Evolutionary conservation across 2,329 filamentous ascomycete genomes (phyloP).

Genomic region (Ceratocystis papillata): DNA sequence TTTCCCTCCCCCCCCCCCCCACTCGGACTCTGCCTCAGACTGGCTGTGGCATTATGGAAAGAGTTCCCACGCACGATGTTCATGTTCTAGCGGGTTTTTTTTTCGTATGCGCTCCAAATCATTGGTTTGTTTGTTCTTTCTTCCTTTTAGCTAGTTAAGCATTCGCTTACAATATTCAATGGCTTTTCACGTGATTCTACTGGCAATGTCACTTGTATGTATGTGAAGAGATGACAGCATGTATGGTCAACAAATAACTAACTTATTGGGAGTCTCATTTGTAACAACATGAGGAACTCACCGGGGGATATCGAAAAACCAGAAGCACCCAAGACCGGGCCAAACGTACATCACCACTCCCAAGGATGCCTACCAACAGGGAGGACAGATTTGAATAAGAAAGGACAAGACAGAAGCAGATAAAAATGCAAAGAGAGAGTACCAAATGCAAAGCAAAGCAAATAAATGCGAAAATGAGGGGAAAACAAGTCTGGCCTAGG

Average conservation of each 20-base stretch:
- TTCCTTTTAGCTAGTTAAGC: not conserved
- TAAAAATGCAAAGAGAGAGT: constrained; percentile 5
- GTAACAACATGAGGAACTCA: constrained; percentile 12
- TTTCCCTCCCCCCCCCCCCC: not conserved
- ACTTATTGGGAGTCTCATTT: constrained; percentile 19
- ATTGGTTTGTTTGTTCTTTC: not conserved
- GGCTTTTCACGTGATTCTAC: not conserved
- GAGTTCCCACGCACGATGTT: constrained; percentile 10
- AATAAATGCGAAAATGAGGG: not conserved
- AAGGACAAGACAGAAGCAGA: constrained; percentile 13
- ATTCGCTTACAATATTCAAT: not conserved
- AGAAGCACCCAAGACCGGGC: not conserved
- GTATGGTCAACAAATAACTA: constrained; percentile 14
- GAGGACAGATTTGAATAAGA: constrained; percentile 13
- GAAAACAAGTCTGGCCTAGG: constrained; percentile 9
- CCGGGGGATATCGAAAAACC: constrained; percentile 20
- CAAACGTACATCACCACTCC: not conserved
- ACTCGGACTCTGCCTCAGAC: not conserved
- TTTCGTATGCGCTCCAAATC: not conserved
- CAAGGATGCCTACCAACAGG: not conserved
- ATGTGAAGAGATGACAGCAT: not conserved
- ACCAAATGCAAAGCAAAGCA: constrained; percentile 3
- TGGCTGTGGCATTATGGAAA: constrained; percentile 11
- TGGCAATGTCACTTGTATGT: not conserved
- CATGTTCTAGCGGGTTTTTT: constrained; percentile 13